These are phyloP conservation scores for Tritrichomonas musculus DNA, from an alignment of 208 protist species.

Conservation along the genomic window DNA sequence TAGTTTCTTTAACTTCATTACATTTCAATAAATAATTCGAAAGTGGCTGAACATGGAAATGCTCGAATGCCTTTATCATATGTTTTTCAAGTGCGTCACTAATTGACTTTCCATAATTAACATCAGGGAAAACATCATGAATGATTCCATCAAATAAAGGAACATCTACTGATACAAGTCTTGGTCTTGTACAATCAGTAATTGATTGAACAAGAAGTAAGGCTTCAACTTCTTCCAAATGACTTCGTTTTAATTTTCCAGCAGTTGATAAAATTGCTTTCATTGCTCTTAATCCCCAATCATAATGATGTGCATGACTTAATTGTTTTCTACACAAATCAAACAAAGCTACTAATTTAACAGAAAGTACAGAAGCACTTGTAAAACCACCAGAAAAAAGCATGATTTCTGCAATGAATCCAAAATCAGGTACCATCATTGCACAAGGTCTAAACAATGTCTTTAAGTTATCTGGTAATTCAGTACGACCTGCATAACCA, in stretches of 20 bases:
- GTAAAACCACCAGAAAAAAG: conserved; percentile 93
- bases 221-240: conserved; percentile 75
- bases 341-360: conserved; percentile 92
- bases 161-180: conserved; percentile 65
- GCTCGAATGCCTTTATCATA: conserved; percentile 34
- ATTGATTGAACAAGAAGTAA: conserved; percentile 80
- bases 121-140: conserved; percentile 58
- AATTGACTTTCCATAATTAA: conserved; percentile 44
- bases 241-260: conserved; percentile 76
- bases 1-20: conserved; percentile 76
- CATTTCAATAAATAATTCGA: conserved; percentile 36
- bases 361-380: conserved; percentile 73
- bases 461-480: conserved; percentile 92
- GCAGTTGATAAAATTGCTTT: conserved; percentile 92
- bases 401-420: conserved; percentile 91
- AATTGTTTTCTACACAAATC: conserved; percentile 89
- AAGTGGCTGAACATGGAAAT: background rate
- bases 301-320: conserved; percentile 86
- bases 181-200: conserved; percentile 56
- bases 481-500: conserved; percentile 90
- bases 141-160: conserved; percentile 87
- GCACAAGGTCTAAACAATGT: conserved; percentile 64
- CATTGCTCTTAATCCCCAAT: conserved; percentile 94
- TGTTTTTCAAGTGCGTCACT: conserved; percentile 40
- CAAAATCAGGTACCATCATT: conserved; percentile 96